A percentile compares a stretch with the other conserved stretches of the same genome.
Conservation (phyloP, 148 eudicot species). For the Salicornia ramosissima region DNA sequence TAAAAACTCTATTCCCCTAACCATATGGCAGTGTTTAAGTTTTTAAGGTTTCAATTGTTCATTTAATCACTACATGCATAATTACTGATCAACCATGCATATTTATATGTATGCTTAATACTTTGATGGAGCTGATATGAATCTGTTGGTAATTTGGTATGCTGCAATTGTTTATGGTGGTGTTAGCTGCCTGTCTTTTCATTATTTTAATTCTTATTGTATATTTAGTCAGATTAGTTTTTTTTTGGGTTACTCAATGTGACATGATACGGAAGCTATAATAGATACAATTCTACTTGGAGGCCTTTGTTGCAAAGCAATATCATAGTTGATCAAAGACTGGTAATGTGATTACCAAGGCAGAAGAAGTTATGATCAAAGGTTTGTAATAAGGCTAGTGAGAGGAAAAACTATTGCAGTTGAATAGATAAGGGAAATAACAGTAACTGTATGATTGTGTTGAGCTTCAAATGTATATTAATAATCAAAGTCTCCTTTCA, state of each 20-base stretch:
- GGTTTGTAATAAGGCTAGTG: neutral
- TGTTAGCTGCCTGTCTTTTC: neutral
- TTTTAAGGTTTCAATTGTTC: neutral
- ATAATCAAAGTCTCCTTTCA: no score
- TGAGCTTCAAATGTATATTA: neutral
- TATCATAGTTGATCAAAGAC: neutral
- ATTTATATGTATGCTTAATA: neutral
- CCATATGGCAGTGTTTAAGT: neutral
- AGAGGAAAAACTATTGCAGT: neutral
- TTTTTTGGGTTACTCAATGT: neutral
- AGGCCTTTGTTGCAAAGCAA: neutral
- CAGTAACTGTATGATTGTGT: neutral
- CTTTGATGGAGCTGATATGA: neutral
- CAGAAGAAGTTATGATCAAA: no score
- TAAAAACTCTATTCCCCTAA: neutral
- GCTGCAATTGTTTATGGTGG: neutral
- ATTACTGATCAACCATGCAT: neutral
- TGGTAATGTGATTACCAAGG: neutral
- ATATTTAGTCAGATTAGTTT: neutral
- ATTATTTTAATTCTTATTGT: neutral
- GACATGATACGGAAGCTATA: no score
- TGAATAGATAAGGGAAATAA: neutral
- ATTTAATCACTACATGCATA: neutral
- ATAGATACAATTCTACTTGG: neutral
- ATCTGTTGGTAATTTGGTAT: neutral